A percentile compares a stretch with the other conserved stretches of the same genome.
Evolutionary conservation across 345 rosid genomes (phyloP).

Genomic region (Corymbia maculata): DNA sequence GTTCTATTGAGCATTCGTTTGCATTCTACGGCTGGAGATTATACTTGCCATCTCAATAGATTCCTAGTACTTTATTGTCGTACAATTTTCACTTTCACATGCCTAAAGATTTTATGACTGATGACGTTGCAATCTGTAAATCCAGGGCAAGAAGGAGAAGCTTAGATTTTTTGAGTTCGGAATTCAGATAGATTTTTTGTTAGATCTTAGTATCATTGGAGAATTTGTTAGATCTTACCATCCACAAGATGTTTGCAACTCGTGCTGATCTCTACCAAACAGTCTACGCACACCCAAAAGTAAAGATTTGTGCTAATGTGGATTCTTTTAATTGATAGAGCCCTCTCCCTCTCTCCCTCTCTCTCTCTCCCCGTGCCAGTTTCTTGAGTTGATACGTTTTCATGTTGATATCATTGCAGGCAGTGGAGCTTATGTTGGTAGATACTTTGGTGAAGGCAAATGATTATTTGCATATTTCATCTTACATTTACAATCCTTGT

Average conservation of each 20-base stretch:
- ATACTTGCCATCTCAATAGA: conserved; percentile 57
- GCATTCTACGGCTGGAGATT: conserved; percentile 60
- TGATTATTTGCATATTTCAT: conserved; percentile 47
- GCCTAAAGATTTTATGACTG: not conserved
- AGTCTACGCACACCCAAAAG: conserved; percentile 94
- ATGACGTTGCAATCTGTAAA: not conserved
- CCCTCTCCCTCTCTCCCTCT: not conserved
- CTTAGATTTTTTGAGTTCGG: conserved; percentile 56
- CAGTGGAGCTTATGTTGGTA: conserved; percentile 81
- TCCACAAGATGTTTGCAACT: conserved; percentile 78
- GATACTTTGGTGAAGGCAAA: conserved; percentile 86
- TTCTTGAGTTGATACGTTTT: not conserved
- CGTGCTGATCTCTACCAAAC: conserved; percentile 93
- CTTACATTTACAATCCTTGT: conserved; percentile 58
- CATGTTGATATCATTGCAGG: conserved; percentile 35
- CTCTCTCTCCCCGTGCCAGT: not conserved
- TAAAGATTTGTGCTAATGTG: conserved; percentile 45
- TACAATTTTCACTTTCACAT: not conserved
- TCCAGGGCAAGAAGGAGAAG: conserved; percentile 50
- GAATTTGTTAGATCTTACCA: conserved; percentile 52
- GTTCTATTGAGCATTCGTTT: not conserved
- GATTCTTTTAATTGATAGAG: not conserved
- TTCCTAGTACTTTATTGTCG: not conserved
- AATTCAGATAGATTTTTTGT: conserved; percentile 53
- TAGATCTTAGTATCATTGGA: not conserved